Conservation (phyloP, 2,329 filamentous ascomycete genomes). For the Fusarium armeniacum region DNA sequence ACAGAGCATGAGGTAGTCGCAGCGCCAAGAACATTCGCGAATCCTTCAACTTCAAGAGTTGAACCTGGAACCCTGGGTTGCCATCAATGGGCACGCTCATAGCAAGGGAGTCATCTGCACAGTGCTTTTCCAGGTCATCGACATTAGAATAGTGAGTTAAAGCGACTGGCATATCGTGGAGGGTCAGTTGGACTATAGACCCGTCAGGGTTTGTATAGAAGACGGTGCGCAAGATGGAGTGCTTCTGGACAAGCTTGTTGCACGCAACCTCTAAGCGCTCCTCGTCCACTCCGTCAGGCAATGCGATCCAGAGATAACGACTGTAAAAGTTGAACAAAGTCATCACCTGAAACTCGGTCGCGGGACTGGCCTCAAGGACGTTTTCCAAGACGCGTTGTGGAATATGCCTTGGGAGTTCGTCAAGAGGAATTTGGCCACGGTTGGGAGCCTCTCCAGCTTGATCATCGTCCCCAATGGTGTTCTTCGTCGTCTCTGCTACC, state of each 20-base stretch:
- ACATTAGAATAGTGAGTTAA: neutral
- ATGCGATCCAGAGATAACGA: constrained; percentile 6
- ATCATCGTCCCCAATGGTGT: accelerated
- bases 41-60: constrained; percentile 4
- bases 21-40: neutral
- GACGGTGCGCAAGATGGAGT: constrained; percentile 9
- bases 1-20: constrained; percentile 8
- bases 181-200: neutral
- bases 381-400: neutral
- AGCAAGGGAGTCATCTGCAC: neutral
- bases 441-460: accelerated
- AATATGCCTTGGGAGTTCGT: neutral
- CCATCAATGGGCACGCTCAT: neutral
- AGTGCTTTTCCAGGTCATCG: neutral
- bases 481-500: accelerated
- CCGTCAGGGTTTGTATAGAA: constrained; percentile 1
- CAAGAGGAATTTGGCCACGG: neutral
- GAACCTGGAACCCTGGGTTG: neutral
- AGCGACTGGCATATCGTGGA: neutral
- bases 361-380: neutral
- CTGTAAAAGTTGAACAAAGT: constrained; percentile 10
- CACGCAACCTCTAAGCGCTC: neutral
- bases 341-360: constrained; percentile 14
- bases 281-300: neutral
- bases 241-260: constrained; percentile 2